These are phyloP conservation scores for Domatiomyces globalis DNA, from an alignment of 2,329 filamentous ascomycete species.

Conservation along the genomic window DNA sequence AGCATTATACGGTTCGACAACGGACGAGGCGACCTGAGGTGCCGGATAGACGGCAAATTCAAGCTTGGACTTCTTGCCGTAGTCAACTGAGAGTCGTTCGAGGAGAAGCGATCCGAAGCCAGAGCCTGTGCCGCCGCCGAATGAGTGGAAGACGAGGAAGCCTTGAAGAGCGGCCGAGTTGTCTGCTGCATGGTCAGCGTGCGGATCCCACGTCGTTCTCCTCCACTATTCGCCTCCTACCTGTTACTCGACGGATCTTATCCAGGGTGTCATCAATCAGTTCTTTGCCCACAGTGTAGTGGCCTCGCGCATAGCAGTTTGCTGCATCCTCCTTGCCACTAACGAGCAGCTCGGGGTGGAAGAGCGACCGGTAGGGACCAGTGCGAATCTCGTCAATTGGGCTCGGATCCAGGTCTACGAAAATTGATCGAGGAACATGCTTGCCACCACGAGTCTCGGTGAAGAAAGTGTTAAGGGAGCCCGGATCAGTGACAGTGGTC, in stretches of 20 bases:
- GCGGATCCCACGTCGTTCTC: neutral
- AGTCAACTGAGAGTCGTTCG: constrained; percentile 50
- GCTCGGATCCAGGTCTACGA: constrained; percentile 52
- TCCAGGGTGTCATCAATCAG: constrained; percentile 50
- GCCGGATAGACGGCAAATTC: constrained; percentile 54
- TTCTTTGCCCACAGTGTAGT: constrained; percentile 57
- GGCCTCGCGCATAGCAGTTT: constrained; percentile 56
- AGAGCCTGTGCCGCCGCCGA: constrained; percentile 53
- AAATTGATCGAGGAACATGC: constrained; percentile 55
- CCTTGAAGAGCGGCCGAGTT: constrained; percentile 53
- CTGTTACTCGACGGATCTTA: constrained; percentile 49
- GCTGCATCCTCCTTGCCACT: constrained; percentile 56
- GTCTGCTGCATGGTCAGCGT: constrained; percentile 29
- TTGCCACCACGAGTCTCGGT: constrained; percentile 50
- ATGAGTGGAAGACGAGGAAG: constrained; percentile 56
- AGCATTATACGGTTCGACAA: constrained; percentile 55
- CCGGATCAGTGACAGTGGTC: constrained; percentile 38
- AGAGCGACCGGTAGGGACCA: constrained; percentile 47
- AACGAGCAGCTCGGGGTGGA: constrained; percentile 52
- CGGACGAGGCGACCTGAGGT: constrained; percentile 49
- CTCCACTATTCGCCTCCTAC: constrained; percentile 25
- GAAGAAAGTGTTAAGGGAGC: constrained; percentile 53
- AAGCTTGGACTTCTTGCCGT: constrained; percentile 55
- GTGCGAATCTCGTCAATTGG: constrained; percentile 55
- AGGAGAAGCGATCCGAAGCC: constrained; percentile 52